Base-by-base conservation (phyloP, 306 rosid genomes). In the Prunus padus region DNA sequence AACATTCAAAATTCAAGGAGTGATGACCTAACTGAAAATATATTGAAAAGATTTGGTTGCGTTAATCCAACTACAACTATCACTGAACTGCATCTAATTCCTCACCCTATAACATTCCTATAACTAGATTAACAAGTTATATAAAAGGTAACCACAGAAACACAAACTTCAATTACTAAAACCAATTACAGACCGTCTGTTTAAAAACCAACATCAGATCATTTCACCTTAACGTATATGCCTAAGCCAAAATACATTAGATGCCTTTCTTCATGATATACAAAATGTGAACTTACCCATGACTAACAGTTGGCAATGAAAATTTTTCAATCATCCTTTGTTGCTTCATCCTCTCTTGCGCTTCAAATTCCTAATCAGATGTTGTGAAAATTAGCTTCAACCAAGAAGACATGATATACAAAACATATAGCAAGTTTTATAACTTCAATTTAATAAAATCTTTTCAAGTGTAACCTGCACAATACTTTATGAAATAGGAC, bases 341-440 rank as follows among this genome's bases (percentile, higher is more conserved):
- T 78, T 80, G 97, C 86, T 87, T 96, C 91, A 86, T 92, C 89
- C 98, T 89, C 87, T 96, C 98, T 67, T 92, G 97, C 28, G 87
- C 87, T 90, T 96, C 99, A 82, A 88, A 92, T 82, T 89, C 96
- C 99, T 96, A 78, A 71, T 76, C 79, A 77, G 74, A 82, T 55
- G 31, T 77, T 49, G 42, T 8, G 9, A 68, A 33, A 22, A 57
- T 54, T 45, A 77, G 61, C 45, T 44, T 56, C 23, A 16, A 64
- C 50, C 50, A 64, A 0, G 64, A 67, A n/a, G 62, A 67, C 51
- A 59, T 50, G 60, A 47, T 45, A 59, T 50, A 67, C 14, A 33
- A n/a, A 57, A 71, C 20, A 68, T 44, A 28, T 15, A 14, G 20
- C 46, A 23, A 64, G 49, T 64, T 9, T 19, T 37, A 4, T 11